Percentiles rank a stretch among this genome's conserved stretches.
Evolutionary conservation across 805 yeast species (phyloP).

Genomic region (Lipomyces lipofer): DNA sequence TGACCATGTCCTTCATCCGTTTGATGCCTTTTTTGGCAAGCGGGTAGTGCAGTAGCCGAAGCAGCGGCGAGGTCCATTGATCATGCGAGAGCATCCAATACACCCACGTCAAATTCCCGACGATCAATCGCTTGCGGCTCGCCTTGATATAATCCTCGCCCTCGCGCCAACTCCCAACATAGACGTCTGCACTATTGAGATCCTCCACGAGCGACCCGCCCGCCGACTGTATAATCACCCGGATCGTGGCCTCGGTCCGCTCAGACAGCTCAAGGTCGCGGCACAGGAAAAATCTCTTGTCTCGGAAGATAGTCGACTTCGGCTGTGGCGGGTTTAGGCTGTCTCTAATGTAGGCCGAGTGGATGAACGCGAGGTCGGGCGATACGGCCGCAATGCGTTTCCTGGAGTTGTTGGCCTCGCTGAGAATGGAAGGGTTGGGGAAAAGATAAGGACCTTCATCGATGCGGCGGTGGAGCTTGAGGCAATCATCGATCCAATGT

Average conservation of each 20-base stretch:
- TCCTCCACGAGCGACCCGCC: slow-evolving; percentile 54
- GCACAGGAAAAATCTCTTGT: slow-evolving; percentile 53
- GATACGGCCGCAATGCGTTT: slow-evolving; percentile 4
- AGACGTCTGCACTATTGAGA: slow-evolving; percentile 46
- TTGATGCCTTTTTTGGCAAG: slow-evolving; percentile 50
- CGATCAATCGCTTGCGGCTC: slow-evolving; percentile 43
- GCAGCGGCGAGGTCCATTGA: slow-evolving; percentile 56
- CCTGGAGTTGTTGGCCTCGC: slow-evolving; percentile 12
- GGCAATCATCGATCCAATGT: slow-evolving; percentile 70
- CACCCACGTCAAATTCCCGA: slow-evolving; percentile 77
- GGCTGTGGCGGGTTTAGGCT: slow-evolving; percentile 5
- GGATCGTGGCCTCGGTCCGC: slow-evolving; percentile 45
- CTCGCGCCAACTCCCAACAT: slow-evolving; percentile 61
- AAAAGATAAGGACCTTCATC: slow-evolving; percentile 57
- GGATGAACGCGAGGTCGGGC: slow-evolving; percentile 7
- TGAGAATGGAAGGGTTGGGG: slow-evolving; percentile 38
- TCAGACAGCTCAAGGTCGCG: slow-evolving; percentile 58
- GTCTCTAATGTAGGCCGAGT: slow-evolving; percentile 11
- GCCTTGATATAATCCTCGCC: slow-evolving; percentile 57
- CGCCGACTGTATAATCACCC: slow-evolving; percentile 47
- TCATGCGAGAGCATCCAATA: slow-evolving; percentile 61
- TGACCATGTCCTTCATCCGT: slow-evolving; percentile 54
- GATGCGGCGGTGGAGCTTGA: slow-evolving; percentile 52
- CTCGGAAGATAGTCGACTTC: slow-evolving; percentile 38
- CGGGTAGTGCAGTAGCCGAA: slow-evolving; percentile 70